Evolutionary conservation across 2,329 filamentous ascomycete species (phyloP).

Genomic region (Venturia effusa): DNA sequence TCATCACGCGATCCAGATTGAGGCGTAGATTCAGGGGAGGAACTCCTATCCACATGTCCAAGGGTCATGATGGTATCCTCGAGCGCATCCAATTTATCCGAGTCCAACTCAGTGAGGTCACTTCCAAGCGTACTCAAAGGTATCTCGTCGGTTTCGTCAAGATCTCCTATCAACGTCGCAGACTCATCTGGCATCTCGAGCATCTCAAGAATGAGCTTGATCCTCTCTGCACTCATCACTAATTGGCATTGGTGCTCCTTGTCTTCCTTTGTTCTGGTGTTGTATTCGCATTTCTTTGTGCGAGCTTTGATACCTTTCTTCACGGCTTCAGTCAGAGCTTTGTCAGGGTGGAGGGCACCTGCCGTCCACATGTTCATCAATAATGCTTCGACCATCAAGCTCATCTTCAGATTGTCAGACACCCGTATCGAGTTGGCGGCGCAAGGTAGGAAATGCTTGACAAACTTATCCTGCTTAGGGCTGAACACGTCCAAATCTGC

Average conservation of each 20-base stretch:
- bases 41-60: background rate
- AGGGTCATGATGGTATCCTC: background rate
- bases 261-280: background rate
- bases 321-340: background rate
- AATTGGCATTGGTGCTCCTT: background rate
- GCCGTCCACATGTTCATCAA: conserved; percentile 39
- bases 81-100: background rate
- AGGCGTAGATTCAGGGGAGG: background rate
- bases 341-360: background rate
- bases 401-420: conserved; percentile 63
- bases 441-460: conserved; percentile 53
- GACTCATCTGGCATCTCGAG: background rate
- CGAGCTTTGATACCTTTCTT: conserved; percentile 9
- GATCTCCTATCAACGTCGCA: background rate
- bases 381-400: conserved; percentile 56
- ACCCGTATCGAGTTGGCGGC: conserved; percentile 49
- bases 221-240: conserved; percentile 9
- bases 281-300: conserved; percentile 1
- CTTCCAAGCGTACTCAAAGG: background rate
- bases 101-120: background rate
- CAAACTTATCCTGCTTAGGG: conserved; percentile 40
- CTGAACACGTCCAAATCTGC: conserved; percentile 28
- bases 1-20: background rate
- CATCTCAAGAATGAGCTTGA: background rate
- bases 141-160: background rate